Conservation (phyloP, 352 stramenopile genomes). For the Phytophthora meadii region DNA sequence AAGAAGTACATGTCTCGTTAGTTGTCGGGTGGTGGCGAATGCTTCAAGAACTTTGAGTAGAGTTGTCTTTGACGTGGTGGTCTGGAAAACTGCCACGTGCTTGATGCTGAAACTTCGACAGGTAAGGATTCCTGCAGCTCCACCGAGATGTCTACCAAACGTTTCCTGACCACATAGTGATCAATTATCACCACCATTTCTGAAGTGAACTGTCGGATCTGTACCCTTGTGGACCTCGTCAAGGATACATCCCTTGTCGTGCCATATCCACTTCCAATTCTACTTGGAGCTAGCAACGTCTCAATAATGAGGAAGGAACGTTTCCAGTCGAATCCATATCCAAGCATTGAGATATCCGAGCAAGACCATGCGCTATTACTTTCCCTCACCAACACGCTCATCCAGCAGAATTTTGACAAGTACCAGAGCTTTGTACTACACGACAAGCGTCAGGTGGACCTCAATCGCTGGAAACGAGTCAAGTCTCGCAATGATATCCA, state of each 20-base stretch:
- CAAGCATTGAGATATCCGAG: conserved; percentile 7
- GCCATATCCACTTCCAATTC: background rate
- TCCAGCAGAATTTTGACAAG: conserved; percentile 15
- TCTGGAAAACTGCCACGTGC: background rate
- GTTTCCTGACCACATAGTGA: background rate
- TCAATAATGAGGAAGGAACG: conserved; percentile 7
- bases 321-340: conserved; percentile 25
- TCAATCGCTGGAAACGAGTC: conserved; percentile 20
- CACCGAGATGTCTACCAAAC: background rate
- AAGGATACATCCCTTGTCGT: background rate
- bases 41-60: background rate
- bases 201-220: conserved; percentile 4
- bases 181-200: background rate
- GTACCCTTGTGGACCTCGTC: background rate
- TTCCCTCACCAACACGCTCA: conserved; percentile 1
- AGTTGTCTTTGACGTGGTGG: conserved; percentile 1
- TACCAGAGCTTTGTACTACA: conserved; percentile 17
- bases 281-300: background rate
- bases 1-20: too few species aligned
- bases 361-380: conserved; percentile 17
- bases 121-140: background rate
- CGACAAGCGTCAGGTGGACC: conserved; percentile 15
- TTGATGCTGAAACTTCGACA: too few species aligned
- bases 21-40: background rate
- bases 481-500: conserved; percentile 16